phyloP scores from a whole-genome alignment of 2,329 filamentous ascomycete genomes.

The Chaetothyriales sp. region DNA sequence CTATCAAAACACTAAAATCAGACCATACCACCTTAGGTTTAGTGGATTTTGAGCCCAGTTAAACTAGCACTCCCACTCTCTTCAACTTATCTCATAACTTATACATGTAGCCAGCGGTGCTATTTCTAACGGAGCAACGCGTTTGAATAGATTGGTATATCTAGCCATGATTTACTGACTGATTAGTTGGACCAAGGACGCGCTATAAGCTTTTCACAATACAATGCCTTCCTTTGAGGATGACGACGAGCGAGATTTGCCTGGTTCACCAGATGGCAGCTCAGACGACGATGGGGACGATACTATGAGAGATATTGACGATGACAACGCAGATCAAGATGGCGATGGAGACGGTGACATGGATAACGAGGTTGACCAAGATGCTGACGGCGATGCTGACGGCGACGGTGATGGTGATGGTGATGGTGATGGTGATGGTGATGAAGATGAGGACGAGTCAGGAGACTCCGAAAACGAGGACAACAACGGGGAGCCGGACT shows the following conservation, averaged over 20 bases:
- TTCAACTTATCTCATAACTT: neutral
- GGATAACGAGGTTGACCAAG: constrained; percentile 28
- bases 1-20: neutral
- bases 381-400: constrained; percentile 23
- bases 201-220: neutral
- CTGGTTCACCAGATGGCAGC: constrained; percentile 34
- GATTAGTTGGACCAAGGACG: neutral
- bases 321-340: constrained; percentile 24
- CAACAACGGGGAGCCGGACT: constrained; percentile 29
- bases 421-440: constrained; percentile 32
- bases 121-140: neutral
- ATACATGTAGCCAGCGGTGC: neutral
- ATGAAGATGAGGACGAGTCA: constrained; percentile 33
- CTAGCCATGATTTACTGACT: neutral
- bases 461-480: constrained; percentile 25
- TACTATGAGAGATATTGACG: constrained; percentile 28
- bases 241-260: constrained; percentile 21
- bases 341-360: constrained; percentile 27
- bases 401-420: constrained; percentile 26
- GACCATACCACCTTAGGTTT: neutral
- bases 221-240: constrained; percentile 22
- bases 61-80: neutral
- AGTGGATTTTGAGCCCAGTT: neutral
- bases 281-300: constrained; percentile 36
- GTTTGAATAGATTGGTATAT: neutral